These are phyloP conservation scores for Bocquillonia castaneifolia DNA, from an alignment of 441 rosid species.

Conservation along the genomic window DNA sequence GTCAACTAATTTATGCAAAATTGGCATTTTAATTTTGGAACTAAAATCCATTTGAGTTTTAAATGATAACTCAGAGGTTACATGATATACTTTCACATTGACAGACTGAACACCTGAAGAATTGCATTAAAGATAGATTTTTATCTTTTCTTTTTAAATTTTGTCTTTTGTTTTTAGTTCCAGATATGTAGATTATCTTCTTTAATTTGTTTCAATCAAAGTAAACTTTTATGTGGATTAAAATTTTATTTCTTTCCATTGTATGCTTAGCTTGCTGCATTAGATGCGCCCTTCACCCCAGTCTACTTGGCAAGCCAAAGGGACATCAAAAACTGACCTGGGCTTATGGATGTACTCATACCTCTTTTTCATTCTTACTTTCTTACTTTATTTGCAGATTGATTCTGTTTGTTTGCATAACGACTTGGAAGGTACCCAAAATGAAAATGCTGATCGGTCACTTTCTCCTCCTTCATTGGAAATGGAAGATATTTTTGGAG, in stretches of 20 bases:
- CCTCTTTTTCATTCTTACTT: neutral
- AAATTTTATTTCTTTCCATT: neutral
- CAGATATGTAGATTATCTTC: neutral
- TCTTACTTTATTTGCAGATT: constrained; percentile 13
- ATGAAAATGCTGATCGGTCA: constrained; percentile 10
- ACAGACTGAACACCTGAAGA: neutral
- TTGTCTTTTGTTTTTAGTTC: neutral
- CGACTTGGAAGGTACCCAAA: constrained; percentile 8
- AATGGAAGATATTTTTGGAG: constrained; percentile 23
- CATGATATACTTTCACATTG: neutral
- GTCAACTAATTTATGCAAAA: neutral
- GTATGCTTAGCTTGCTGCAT: neutral
- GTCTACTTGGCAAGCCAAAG: neutral
- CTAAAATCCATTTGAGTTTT: neutral
- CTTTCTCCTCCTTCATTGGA: constrained; percentile 14
- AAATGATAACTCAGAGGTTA: neutral
- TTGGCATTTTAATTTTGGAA: neutral
- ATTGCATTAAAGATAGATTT: neutral
- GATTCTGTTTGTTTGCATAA: constrained; percentile 1
- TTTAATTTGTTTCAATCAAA: neutral
- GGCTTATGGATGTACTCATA: neutral
- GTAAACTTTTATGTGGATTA: neutral
- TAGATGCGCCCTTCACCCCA: neutral
- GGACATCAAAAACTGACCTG: neutral
- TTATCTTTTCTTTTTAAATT: neutral